A percentile compares a stretch with the other conserved stretches of the same genome.
Evolutionary conservation across 2,329 filamentous ascomycete species (phyloP).

Genomic region (Neurospora sp.): DNA sequence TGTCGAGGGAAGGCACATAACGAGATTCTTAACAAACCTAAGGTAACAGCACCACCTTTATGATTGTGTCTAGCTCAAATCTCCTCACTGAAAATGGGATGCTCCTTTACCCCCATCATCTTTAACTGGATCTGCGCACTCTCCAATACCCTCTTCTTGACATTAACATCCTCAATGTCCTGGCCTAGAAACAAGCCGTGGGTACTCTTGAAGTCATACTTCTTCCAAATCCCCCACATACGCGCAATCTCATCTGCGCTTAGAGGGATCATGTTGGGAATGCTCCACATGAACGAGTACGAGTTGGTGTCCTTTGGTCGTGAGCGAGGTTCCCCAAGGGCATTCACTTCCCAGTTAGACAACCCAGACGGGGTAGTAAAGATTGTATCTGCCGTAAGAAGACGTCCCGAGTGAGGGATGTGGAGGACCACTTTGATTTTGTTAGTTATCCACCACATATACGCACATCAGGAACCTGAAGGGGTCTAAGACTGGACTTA

Average conservation of each 20-base stretch:
- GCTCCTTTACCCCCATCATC: constrained; percentile 35
- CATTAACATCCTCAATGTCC: constrained; percentile 46
- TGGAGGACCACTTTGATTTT: constrained; percentile 38
- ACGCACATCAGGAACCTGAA: not conserved
- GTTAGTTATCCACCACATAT: not conserved
- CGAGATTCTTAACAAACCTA: too few species aligned
- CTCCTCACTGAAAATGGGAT: constrained; percentile 14
- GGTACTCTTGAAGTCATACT: constrained; percentile 53
- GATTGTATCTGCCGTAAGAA: constrained; percentile 73
- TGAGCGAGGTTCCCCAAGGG: constrained; percentile 24
- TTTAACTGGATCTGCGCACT: constrained; percentile 67
- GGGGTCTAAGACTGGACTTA: constrained; percentile 1
- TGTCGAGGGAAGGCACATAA: too few species aligned
- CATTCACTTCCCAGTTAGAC: constrained; percentile 36
- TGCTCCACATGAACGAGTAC: constrained; percentile 69
- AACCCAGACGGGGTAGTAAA: constrained; percentile 55
- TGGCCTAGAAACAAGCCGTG: constrained; percentile 57
- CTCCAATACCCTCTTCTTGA: constrained; percentile 59
- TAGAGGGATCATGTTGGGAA: constrained; percentile 66
- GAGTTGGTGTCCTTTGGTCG: constrained; percentile 37
- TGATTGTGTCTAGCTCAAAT: too few species aligned
- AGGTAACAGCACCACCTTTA: too few species aligned
- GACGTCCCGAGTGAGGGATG: constrained; percentile 41
- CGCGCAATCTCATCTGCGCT: constrained; percentile 49
- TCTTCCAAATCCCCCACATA: constrained; percentile 61